Evolutionary conservation across 108 stramenopile genomes (phyloP).

Genomic region (Cyclotella atomus): DNA sequence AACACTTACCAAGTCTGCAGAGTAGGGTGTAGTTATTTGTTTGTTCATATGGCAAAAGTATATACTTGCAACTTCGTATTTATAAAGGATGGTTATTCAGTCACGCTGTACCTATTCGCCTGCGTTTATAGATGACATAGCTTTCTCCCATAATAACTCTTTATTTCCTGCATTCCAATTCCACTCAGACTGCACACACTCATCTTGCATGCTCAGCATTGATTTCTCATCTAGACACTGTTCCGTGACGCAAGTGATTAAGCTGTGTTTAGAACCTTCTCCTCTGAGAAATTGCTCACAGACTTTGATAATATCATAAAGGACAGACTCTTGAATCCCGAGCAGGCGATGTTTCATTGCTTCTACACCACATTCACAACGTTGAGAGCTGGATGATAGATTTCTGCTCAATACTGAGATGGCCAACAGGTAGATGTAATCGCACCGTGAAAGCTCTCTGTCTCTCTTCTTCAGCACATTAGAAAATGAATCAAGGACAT

Average conservation of each 20-base stretch:
- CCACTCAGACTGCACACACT: constrained; percentile 11
- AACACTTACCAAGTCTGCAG: constrained; percentile 48
- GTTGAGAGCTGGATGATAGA: constrained; percentile 44
- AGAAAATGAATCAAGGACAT: constrained; percentile 41
- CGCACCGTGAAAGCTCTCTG: constrained; percentile 26
- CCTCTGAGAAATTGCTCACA: constrained; percentile 24
- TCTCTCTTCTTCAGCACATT: constrained; percentile 26
- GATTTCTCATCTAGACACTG: constrained; percentile 15
- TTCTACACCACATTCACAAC: constrained; percentile 54
- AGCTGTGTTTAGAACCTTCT: constrained; percentile 23
- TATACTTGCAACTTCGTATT: neutral
- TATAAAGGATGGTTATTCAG: neutral
- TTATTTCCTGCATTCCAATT: constrained; percentile 7
- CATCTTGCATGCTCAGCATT: constrained; percentile 19
- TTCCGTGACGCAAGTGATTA: constrained; percentile 27
- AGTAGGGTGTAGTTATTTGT: no score
- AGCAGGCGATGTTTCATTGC: constrained; percentile 51
- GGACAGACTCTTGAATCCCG: constrained; percentile 19
- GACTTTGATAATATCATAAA: constrained; percentile 33
- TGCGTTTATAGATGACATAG: neutral
- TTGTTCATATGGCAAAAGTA: no score
- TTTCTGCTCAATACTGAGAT: constrained; percentile 49
- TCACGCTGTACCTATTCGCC: neutral
- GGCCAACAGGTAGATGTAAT: constrained; percentile 44
- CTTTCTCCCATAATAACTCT: constrained; percentile 10